Base-by-base conservation (phyloP, 306 rosid species). In the Cicer arietinum region DNA sequence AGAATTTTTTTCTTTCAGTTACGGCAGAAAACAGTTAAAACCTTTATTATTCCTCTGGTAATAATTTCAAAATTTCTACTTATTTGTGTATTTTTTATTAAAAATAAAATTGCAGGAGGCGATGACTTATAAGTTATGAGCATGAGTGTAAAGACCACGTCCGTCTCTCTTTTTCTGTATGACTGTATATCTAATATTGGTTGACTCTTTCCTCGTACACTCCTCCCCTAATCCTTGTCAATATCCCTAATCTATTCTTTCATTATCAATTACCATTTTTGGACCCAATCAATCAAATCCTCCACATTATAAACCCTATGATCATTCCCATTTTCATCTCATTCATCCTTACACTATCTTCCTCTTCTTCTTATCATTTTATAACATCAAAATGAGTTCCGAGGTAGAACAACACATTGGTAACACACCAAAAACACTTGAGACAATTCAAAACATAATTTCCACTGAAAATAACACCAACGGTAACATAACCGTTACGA, bases 121-220 rank as follows among this genome's bases (percentile, higher is more conserved):
- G 25, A 22, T 22, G 25, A 22, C 25, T 14, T 14, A 14, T 14
- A 14, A 14, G 0, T 22, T 22, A 22, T 1, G 25, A 22, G 25
- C 25, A 22, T 22, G 25, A 22, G 2, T 1, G 25, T 22, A 59
- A 65, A 50, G 77, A 77, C 59, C 43, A 11, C 8, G 60, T 48
- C 44, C 16, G 63, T 59, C 30, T 41, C 22, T 8, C 25, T 22
- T 2, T 22, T 22, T 22, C 22, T 20, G 22, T 20, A 20, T 20
- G 22, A 12, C 10, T 11, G 10, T 37, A 45, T n/a, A 45, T n/a
- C 6, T 6, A 4, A 51, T 7, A 37, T 5, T 22, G 25, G 1
- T 8, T 39, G 81, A 76, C 86, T 61, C 53, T 60, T 68, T 83
- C 87, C 63, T 65, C 59, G 72, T 63, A 63, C 62, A 9, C 67